A percentile compares a stretch with the other conserved stretches of the same genome.
phyloP scores from a whole-genome alignment of 257 asterid genomes.

The Solanum chmielewskii region DNA sequence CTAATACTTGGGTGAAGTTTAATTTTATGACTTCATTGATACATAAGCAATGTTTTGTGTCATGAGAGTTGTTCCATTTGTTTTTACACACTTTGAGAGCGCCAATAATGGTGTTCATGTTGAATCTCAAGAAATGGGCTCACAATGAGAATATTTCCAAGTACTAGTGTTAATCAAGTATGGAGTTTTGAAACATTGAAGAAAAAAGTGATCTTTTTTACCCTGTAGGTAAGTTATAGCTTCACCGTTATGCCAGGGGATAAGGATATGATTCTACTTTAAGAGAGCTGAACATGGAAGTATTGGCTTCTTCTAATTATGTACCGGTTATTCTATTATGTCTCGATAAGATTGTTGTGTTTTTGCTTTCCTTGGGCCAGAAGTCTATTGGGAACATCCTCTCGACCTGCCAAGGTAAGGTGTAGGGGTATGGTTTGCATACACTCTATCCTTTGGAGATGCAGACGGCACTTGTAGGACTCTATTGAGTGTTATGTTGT shows the following conservation, averaged over 20 bases:
- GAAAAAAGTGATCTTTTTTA: background rate
- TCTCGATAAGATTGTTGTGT: background rate
- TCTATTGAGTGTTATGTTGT: background rate
- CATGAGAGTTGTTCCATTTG: background rate
- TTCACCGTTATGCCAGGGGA: background rate
- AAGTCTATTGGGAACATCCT: too few relatives aligned
- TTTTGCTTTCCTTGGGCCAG: background rate
- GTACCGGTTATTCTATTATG: background rate
- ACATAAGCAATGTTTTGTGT: background rate
- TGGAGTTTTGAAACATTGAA: background rate
- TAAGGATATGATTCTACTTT: background rate
- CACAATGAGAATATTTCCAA: background rate
- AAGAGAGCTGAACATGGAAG: background rate
- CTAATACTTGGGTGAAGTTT: background rate
- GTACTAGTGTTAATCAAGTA: background rate
- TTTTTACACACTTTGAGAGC: background rate
- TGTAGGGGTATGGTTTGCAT: background rate
- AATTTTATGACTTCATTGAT: background rate
- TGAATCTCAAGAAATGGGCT: background rate
- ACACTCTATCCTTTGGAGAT: background rate
- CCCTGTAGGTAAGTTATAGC: background rate
- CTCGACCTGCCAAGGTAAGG: background rate
- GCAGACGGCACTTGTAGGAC: background rate
- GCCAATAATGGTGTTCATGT: background rate
- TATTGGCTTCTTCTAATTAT: background rate